These are phyloP conservation scores for Tardiomyces digboiensis DNA, from an alignment of 1,139 yeast genomes.

Conservation along the genomic window DNA sequence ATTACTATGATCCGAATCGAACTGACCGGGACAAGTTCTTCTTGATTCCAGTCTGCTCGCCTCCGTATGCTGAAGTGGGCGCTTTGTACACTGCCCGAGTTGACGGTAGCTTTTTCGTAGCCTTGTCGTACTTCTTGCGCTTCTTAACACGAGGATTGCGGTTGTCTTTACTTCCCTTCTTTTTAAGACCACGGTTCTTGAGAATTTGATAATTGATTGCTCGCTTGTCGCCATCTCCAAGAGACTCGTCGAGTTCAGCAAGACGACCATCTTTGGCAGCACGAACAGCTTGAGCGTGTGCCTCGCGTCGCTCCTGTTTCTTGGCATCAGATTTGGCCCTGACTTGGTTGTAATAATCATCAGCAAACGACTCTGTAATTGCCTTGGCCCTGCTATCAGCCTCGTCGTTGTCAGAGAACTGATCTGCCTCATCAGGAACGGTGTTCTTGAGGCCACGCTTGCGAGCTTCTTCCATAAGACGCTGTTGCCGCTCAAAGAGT, in stretches of 20 bases:
- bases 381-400: conserved; percentile 41
- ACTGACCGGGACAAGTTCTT: conserved; percentile 46
- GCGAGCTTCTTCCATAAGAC: conserved; percentile 81
- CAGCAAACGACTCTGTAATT: conserved; percentile 8
- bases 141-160: conserved; percentile 96
- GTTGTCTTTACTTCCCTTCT: conserved; percentile 85
- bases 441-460: conserved; percentile 68
- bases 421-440: conserved; percentile 42
- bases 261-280: conserved; percentile 86
- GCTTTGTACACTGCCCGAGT: conserved; percentile 81
- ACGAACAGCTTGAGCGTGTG: conserved; percentile 61
- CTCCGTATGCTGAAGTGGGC: conserved; percentile 77
- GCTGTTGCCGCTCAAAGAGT: conserved; percentile 77
- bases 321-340: conserved; percentile 39
- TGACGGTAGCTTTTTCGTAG: conserved; percentile 88
- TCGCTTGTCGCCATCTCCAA: conserved; percentile 79
- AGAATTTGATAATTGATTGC: conserved; percentile 68
- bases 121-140: conserved; percentile 94
- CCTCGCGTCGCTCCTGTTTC: conserved; percentile 46
- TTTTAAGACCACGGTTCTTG: conserved; percentile 66
- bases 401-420: conserved; percentile 41
- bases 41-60: conserved; percentile 97
- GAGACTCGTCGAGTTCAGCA: conserved; percentile 54
- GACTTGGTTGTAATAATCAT: conserved; percentile 44
- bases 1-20: no score